Base-by-base conservation (phyloP, 75 land plant genomes). In the Larix kaempferi region DNA sequence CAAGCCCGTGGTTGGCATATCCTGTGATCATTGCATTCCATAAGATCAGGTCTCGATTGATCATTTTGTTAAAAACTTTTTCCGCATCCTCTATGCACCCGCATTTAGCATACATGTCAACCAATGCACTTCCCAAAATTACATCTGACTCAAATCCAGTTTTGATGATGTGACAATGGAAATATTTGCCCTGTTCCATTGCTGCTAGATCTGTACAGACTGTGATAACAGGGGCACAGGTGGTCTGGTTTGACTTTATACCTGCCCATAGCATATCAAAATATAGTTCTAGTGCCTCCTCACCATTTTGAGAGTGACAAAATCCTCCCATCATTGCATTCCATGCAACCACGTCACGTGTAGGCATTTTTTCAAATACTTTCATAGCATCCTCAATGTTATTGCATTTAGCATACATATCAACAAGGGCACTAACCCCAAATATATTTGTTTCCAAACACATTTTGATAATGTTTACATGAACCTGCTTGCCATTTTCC, bases 351-450 rank as follows among this genome's bases (percentile, higher is more conserved):
- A 85, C 27, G 64, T 85, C 82, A 55, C 74, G 80, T 8, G 61
- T 29, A 15, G 73, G 66, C 80, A 85, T 77, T 35, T 75, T 33
- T 22, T 75, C 61, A 55, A 88, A 88, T 19, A 64, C 57, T 1
- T 75, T 29, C 52, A 79, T 58, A 16, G 80, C 86, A 71, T 56
- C 76, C 3, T 82, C 73, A 21, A 84, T 59, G 33, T 74, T 78
- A 8, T 81, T 84, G 80, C 89, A 84, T 49, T 88, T 88, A 2
- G 82, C 81, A 78, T 88, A 85, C 89, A 88, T 84, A 52, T 88
- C 89, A 60, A 88, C 78, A 77, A 88, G 69, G 4, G 84, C 79
- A 11, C 82, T 82, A 33, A 80, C 84, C 23, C 82, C 41, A 71
- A 84, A 84, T 13, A 72, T 27, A 78, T 85, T 84, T 67, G 80